A percentile compares a stretch with the other conserved stretches of the same genome.
Evolutionary conservation across 129 eudicot species (phyloP).

Genomic region (sunflower (Helianthus annuus)): DNA sequence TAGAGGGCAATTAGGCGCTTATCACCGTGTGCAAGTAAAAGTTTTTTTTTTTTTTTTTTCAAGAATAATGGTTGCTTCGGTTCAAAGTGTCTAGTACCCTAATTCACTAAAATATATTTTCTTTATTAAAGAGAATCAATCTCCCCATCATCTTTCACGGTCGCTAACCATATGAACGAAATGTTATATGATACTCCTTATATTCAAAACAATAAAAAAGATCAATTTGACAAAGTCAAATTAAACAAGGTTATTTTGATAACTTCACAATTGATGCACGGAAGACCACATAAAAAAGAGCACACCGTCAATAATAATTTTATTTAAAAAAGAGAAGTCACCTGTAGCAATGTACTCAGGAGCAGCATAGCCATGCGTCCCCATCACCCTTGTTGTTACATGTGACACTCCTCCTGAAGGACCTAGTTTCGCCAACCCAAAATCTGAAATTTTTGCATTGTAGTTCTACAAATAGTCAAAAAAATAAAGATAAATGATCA

Average conservation of each 20-base stretch:
- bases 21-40: neutral
- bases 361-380: slow-evolving; percentile 91
- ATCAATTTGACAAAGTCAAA: neutral
- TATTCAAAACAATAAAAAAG: neutral
- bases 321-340: slow-evolving; percentile 29
- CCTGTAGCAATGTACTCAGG: slow-evolving; percentile 95
- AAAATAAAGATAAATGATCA: neutral
- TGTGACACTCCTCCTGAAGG: slow-evolving; percentile 74
- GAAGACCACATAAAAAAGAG: neutral
- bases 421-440: slow-evolving; percentile 83
- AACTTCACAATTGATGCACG: neutral
- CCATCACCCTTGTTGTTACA: slow-evolving; percentile 81
- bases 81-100: neutral
- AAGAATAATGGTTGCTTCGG: neutral
- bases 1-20: too few species aligned
- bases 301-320: neutral
- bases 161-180: slow-evolving; percentile 6
- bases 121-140: neutral
- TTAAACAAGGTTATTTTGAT: neutral
- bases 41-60: neutral
- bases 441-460: slow-evolving; percentile 84
- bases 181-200: neutral
- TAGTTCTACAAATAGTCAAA: slow-evolving; percentile 47
- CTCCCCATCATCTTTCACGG: slow-evolving; percentile 7
- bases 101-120: slow-evolving; percentile 2